Conservation (phyloP, 192 early-diverging fungal species). For the Coemansia sp. region DNA sequence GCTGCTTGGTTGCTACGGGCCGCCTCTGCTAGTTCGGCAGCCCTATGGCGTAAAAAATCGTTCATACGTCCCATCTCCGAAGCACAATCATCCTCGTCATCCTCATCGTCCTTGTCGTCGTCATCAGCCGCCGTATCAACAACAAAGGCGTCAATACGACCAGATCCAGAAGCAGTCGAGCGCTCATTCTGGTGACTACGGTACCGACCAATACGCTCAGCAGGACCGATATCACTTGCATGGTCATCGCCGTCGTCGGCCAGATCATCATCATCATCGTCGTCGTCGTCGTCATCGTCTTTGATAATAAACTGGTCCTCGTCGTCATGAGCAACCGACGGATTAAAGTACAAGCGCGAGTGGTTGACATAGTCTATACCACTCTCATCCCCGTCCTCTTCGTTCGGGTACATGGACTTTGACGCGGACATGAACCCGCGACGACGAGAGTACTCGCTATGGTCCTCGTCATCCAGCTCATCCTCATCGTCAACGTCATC, state of each 20-base stretch:
- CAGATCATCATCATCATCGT: conserved; percentile 8
- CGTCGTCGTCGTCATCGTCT: conserved; percentile 26
- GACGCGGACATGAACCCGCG: neutral
- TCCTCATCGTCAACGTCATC: conserved; percentile 46
- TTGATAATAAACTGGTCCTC: conserved; percentile 44
- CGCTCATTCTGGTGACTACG: conserved; percentile 52
- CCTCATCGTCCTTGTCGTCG: conserved; percentile 9
- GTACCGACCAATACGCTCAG: conserved; percentile 44
- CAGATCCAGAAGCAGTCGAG: neutral
- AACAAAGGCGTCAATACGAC: too few relatives aligned
- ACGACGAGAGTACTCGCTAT: conserved; percentile 11
- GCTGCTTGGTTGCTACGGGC: neutral
- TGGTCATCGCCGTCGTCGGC: conserved; percentile 9
- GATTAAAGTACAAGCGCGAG: conserved; percentile 27
- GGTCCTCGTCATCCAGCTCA: conserved; percentile 15
- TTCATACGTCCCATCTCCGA: conserved; percentile 22
- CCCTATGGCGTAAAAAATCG: conserved; percentile 19
- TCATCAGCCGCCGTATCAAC: neutral
- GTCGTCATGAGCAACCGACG: conserved; percentile 21
- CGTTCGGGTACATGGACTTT: conserved; percentile 20
- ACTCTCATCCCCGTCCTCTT: conserved; percentile 34
- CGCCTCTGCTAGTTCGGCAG: conserved; percentile 13
- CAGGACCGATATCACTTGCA: conserved; percentile 34
- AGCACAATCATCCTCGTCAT: conserved; percentile 24
- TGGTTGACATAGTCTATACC: conserved; percentile 21